Percentiles rank a stretch among this genome's conserved stretches.
These are phyloP conservation scores for Microbotryum saponariae DNA, from an alignment of 1,284 basidiomycete genomes.

Conservation along the genomic window DNA sequence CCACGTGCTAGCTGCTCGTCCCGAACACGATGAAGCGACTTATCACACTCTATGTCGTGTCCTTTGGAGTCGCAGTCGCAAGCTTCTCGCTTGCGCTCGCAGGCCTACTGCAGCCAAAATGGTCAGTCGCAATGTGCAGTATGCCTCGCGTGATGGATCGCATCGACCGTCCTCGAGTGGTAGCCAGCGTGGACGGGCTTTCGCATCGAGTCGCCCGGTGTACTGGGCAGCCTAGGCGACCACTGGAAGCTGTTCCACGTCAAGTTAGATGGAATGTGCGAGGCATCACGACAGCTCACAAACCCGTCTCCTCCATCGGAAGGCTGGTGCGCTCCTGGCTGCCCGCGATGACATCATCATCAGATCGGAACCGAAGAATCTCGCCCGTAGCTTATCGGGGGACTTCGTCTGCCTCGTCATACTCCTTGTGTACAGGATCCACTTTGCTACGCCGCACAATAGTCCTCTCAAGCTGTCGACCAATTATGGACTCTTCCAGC, in stretches of 20 bases:
- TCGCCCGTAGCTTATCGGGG: neutral
- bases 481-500: slow-evolving; percentile 5
- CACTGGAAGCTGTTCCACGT: no score
- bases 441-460: neutral
- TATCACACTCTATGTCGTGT: neutral
- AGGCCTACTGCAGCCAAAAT: slow-evolving; percentile 1
- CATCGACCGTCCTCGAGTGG: no score
- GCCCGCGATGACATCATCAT: neutral
- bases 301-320: neutral
- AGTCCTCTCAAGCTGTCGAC: neutral
- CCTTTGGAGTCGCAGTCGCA: neutral
- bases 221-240: no score
- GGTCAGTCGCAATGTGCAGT: neutral
- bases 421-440: neutral
- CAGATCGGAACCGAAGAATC: neutral
- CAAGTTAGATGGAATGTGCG: no score
- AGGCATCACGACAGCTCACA: neutral
- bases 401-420: no score
- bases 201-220: no score
- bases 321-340: neutral
- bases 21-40: no score
- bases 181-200: no score
- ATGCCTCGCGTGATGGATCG: neutral
- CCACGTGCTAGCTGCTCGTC: no score
- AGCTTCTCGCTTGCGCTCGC: slow-evolving; percentile 1